Evolutionary conservation across 2,329 filamentous ascomycete genomes (phyloP).

Genomic region (Penicillium sp.): DNA sequence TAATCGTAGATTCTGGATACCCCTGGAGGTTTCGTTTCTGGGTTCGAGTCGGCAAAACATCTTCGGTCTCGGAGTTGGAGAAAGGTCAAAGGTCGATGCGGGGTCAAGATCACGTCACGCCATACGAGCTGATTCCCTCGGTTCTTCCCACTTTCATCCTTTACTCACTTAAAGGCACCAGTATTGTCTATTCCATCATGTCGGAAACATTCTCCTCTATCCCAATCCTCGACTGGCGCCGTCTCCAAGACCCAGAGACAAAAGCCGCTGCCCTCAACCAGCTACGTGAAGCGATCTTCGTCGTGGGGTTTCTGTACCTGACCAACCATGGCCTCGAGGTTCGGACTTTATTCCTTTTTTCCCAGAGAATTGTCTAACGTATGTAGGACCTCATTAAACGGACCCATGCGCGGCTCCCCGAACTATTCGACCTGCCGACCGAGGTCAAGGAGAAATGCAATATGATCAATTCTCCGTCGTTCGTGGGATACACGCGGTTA

Average conservation of each 20-base stretch:
- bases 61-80: neutral
- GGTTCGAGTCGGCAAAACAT: too few relatives aligned
- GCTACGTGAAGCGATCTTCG: constrained; percentile 40
- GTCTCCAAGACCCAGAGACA: constrained; percentile 30
- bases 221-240: constrained; percentile 36
- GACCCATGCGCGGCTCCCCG: constrained; percentile 30
- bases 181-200: constrained; percentile 20
- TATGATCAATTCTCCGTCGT: constrained; percentile 41
- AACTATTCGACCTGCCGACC: constrained; percentile 32
- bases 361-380: neutral
- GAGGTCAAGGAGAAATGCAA: constrained; percentile 36
- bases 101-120: constrained; percentile 2
- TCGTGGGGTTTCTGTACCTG: constrained; percentile 42
- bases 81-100: neutral
- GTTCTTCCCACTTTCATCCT: neutral
- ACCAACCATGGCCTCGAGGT: constrained; percentile 43
- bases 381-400: constrained; percentile 27
- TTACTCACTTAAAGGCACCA: neutral
- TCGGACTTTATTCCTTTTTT: neutral
- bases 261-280: constrained; percentile 30
- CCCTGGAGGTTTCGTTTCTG: too few relatives aligned
- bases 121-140: neutral
- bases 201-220: constrained; percentile 35
- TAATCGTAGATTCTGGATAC: too few relatives aligned
- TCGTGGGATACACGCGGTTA: constrained; percentile 40